phyloP scores from a whole-genome alignment of 148 eudicot genomes.

The Cornus controversa region DNA sequence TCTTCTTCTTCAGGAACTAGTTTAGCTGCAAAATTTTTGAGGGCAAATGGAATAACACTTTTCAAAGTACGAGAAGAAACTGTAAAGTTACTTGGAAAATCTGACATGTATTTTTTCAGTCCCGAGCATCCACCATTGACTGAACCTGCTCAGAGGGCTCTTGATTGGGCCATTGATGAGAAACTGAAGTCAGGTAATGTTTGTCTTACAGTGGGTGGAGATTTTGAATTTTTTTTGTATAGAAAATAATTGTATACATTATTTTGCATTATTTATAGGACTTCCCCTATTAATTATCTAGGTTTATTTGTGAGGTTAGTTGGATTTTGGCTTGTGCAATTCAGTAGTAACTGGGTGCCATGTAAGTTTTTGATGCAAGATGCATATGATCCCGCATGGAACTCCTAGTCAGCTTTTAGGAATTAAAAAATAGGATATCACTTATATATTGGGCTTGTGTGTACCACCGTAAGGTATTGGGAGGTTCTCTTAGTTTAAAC shows the following conservation, averaged over 20 bases:
- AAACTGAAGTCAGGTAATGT: slow-evolving; percentile 76
- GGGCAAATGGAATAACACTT: slow-evolving; percentile 69
- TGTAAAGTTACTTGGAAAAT: slow-evolving; percentile 73
- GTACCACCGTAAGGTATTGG: no score
- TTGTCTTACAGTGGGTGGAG: not conserved
- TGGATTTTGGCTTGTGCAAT: slow-evolving; percentile 2
- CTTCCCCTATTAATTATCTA: not conserved
- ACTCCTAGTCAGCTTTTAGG: no score
- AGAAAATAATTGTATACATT: not conserved
- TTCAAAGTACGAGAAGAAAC: slow-evolving; percentile 78
- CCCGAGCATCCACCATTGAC: slow-evolving; percentile 88
- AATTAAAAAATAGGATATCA: no score
- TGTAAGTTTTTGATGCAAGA: not conserved
- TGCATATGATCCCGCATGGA: no score
- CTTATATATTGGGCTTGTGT: no score
- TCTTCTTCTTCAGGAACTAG: slow-evolving; percentile 65
- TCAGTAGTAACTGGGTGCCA: not conserved
- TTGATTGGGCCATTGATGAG: slow-evolving; percentile 82
- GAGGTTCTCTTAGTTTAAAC: no score
- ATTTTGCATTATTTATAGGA: not conserved
- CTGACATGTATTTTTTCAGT: slow-evolving; percentile 57
- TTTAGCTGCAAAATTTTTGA: slow-evolving; percentile 73
- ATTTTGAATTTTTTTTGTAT: not conserved
- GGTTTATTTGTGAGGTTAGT: not conserved
- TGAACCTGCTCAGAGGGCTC: slow-evolving; percentile 76